phyloP scores from a whole-genome alignment of 1,139 yeast genomes.

The Magnusiomyces tetraspermus region DNA sequence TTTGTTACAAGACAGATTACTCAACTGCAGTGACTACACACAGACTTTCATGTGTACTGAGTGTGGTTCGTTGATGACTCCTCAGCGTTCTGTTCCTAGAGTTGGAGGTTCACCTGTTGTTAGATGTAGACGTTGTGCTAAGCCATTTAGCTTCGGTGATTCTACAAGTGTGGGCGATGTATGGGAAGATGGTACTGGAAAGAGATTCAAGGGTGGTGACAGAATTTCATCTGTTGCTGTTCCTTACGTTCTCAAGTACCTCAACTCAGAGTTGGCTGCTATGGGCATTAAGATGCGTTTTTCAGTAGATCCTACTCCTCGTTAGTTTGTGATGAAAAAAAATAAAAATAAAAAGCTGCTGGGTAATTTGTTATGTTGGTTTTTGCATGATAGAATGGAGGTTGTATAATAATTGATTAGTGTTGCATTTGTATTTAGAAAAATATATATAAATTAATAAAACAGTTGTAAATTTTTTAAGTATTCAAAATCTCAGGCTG shows the following conservation, averaged over 20 bases:
- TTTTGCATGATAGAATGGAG: not conserved
- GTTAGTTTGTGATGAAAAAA: not conserved
- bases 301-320: constrained; percentile 44
- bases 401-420: too few relatives aligned
- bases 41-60: constrained; percentile 83
- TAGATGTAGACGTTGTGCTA: constrained; percentile 88
- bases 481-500: not conserved
- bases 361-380: not conserved
- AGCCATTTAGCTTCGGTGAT: not conserved
- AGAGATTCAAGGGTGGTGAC: constrained; percentile 82
- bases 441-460: too few relatives aligned
- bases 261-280: constrained; percentile 92
- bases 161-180: constrained; percentile 46
- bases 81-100: constrained; percentile 85
- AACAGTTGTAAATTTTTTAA: not conserved
- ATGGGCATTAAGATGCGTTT: constrained; percentile 95
- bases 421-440: too few relatives aligned
- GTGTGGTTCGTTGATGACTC: constrained; percentile 86
- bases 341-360: not conserved
- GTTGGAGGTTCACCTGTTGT: constrained; percentile 70
- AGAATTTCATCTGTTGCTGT: constrained; percentile 90
- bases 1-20: constrained; percentile 85
- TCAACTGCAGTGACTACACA: constrained; percentile 93
- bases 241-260: constrained; percentile 90
- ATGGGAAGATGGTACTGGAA: constrained; percentile 98